A percentile compares a stretch with the other conserved stretches of the same genome.
Conservation (phyloP, 2,329 filamentous ascomycete genomes). For the Gnomoniopsis smithogilvyi region DNA sequence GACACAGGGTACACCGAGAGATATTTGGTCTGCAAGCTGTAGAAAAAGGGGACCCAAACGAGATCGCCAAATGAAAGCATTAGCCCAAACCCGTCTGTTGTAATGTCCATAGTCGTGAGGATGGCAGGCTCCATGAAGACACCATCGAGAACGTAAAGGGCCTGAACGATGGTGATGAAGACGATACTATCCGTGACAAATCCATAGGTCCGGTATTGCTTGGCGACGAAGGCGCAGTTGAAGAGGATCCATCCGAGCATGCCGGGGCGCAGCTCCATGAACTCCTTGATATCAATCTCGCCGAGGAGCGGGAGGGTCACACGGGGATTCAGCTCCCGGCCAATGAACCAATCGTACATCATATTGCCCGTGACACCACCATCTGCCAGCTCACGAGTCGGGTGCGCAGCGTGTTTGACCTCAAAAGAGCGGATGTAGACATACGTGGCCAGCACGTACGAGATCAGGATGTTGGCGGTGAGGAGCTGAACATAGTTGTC, state of each 20-base stretch:
- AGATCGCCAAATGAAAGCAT: constrained; percentile 94
- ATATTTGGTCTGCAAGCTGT: constrained; percentile 81
- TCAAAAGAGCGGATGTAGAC: constrained; percentile 81
- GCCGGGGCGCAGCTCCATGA: constrained; percentile 86
- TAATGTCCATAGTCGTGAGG: constrained; percentile 92
- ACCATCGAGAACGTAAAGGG: constrained; percentile 79
- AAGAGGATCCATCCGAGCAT: constrained; percentile 86
- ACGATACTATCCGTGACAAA: constrained; percentile 83
- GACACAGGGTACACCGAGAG: constrained; percentile 76
- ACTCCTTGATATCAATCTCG: constrained; percentile 86
- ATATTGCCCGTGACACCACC: constrained; percentile 82
- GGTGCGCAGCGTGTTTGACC: constrained; percentile 70
- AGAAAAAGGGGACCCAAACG: constrained; percentile 89
- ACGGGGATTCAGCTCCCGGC: constrained; percentile 90
- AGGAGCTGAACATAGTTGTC: constrained; percentile 87
- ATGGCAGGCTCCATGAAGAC: constrained; percentile 86
- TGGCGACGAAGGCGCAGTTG: constrained; percentile 79
- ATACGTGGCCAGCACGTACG: constrained; percentile 69
- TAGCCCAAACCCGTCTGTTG: constrained; percentile 87
- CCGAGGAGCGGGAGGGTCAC: constrained; percentile 75
- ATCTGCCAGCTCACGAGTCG: constrained; percentile 73
- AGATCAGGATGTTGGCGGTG: constrained; percentile 76
- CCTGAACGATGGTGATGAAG: constrained; percentile 73
- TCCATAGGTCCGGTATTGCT: constrained; percentile 83
- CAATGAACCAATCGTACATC: constrained; percentile 95